phyloP scores from a whole-genome alignment of 345 rosid genomes.

The Tarenaya hassleriana region DNA sequence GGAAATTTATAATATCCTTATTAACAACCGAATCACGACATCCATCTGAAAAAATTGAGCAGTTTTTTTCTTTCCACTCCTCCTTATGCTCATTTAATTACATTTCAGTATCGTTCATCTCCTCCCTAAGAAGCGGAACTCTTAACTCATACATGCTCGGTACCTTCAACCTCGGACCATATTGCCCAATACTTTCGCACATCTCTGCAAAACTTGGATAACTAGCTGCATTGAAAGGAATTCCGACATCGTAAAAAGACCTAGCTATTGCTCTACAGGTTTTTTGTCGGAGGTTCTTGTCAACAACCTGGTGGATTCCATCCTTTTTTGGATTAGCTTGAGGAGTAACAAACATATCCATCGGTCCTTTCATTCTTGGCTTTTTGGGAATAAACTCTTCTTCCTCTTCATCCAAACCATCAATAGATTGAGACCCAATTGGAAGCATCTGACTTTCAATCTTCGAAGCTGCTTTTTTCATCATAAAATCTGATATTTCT shows the following conservation, averaged over 20 bases:
- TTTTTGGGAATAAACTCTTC: no score
- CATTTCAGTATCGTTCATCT: background rate
- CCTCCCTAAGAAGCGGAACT: background rate
- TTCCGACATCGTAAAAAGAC: background rate
- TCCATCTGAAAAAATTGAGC: background rate
- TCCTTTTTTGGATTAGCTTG: background rate
- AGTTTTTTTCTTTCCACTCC: background rate
- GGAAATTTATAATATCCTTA: no score
- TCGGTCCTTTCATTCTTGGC: no score
- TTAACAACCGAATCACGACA: no score
- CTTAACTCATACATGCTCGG: background rate
- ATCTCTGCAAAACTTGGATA: no score
- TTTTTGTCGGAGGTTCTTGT: background rate
- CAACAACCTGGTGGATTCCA: background rate
- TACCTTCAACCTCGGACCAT: background rate
- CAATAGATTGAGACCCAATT: no score
- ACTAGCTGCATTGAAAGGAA: background rate
- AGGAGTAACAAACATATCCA: background rate
- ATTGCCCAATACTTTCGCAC: background rate
- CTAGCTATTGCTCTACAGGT: background rate
- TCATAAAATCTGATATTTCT: no score
- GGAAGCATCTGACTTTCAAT: no score
- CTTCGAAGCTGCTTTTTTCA: no score
- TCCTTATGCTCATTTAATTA: background rate
- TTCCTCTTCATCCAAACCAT: no score